These are phyloP conservation scores for Berkeleyomyces basicola DNA, from an alignment of 2,329 filamentous ascomycete species.

Conservation along the genomic window DNA sequence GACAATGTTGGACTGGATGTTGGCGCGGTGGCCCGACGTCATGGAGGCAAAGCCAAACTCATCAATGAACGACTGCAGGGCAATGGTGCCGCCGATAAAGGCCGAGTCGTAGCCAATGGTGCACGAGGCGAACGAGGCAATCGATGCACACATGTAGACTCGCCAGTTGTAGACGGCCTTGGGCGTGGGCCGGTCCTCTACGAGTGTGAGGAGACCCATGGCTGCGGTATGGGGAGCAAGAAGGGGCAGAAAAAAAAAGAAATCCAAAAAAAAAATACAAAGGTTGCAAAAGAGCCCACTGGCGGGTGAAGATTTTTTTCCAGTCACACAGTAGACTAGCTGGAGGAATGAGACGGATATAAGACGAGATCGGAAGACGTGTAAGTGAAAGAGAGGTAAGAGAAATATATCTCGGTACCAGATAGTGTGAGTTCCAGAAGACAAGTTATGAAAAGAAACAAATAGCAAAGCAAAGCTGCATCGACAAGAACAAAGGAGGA, in stretches of 20 bases:
- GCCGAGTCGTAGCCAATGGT: conserved; percentile 41
- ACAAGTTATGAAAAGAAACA: not conserved
- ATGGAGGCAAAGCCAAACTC: conserved; percentile 50
- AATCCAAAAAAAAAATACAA: not conserved
- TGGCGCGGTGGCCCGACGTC: conserved; percentile 29
- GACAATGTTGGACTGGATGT: conserved; percentile 59
- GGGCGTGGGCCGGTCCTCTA: conserved; percentile 41
- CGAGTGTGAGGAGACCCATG: conserved; percentile 33
- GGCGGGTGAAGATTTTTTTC: not conserved
- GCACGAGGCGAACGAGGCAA: conserved; percentile 39
- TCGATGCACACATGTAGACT: conserved; percentile 35
- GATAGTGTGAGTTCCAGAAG: not conserved
- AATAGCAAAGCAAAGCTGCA: not conserved
- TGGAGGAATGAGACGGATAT: too few species aligned
- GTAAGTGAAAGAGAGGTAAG: not conserved
- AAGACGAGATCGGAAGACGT: too few species aligned
- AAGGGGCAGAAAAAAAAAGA: not conserved
- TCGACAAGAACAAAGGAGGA: not conserved
- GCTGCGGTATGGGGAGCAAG: conserved; percentile 9
- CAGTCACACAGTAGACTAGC: not conserved
- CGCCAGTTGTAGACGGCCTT: conserved; percentile 44
- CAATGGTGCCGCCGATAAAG: conserved; percentile 64
- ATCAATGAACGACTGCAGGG: conserved; percentile 28
- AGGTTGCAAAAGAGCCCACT: not conserved
- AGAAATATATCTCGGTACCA: not conserved